Evolutionary conservation across 345 rosid species (phyloP).

Genomic region (Mallotus nudiflorus): DNA sequence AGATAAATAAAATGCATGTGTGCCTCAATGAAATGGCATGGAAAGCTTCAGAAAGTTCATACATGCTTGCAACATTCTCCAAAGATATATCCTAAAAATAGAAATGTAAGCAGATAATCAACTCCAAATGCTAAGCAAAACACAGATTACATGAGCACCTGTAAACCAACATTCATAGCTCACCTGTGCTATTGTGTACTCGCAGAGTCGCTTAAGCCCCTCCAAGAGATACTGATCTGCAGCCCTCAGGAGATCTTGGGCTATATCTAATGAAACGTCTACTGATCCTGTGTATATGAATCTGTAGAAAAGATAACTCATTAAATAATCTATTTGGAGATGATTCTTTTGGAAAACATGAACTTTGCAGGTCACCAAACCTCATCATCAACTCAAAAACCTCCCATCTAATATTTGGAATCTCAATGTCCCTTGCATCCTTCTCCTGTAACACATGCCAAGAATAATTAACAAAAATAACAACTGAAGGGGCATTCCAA

Average conservation of each 20-base stretch:
- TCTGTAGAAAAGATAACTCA: conserved; percentile 43
- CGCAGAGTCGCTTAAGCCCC: conserved; percentile 95
- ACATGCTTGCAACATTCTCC: conserved; percentile 91
- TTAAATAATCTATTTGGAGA: conserved; percentile 15
- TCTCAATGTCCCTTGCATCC: conserved; percentile 96
- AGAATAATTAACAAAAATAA: conserved; percentile 1
- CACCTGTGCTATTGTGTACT: conserved; percentile 96
- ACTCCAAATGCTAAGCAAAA: conserved; percentile 20
- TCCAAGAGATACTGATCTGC: conserved; percentile 98
- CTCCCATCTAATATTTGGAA: conserved; percentile 99
- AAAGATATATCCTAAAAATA: conserved; percentile 70
- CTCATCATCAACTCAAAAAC: conserved; percentile 99
- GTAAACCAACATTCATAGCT: conserved; percentile 26
- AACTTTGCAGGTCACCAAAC: conserved; percentile 39
- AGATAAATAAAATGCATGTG: conserved; percentile 81
- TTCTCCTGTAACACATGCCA: conserved; percentile 59
- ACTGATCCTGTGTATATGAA: conserved; percentile 97
- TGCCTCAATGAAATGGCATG: conserved; percentile 89
- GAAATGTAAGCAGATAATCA: conserved; percentile 22
- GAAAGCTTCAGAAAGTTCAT: conserved; percentile 96
- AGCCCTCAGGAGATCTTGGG: conserved; percentile 98
- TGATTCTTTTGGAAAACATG: conserved; percentile 3
- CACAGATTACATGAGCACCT: conserved; percentile 3
- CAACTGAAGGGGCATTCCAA: not conserved
- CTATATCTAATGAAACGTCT: conserved; percentile 72